Percentiles rank a stretch among this genome's conserved stretches.
These are phyloP conservation scores for Dryadomyces quercivorus DNA, from an alignment of 2,329 filamentous ascomycete genomes.

Conservation along the genomic window DNA sequence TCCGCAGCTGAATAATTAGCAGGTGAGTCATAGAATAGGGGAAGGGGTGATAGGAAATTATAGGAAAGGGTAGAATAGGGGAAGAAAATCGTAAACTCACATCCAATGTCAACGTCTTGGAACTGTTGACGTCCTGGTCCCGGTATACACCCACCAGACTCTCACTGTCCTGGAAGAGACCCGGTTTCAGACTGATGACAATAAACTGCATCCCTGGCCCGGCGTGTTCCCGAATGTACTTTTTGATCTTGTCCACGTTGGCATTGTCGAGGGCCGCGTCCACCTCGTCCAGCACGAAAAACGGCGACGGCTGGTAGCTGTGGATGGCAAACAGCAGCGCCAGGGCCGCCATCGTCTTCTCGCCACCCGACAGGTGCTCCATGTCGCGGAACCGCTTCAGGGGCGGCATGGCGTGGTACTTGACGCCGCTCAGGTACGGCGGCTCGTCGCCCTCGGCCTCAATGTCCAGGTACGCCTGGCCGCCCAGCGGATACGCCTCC, in stretches of 20 bases:
- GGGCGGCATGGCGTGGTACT: slow-evolving; percentile 97
- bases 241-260: slow-evolving; percentile 91
- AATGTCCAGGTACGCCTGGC: slow-evolving; percentile 78
- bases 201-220: slow-evolving; percentile 98
- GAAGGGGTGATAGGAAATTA: background rate
- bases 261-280: slow-evolving; percentile 97
- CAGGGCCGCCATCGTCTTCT: slow-evolving; percentile 97
- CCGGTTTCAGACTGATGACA: slow-evolving; percentile 91
- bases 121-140: slow-evolving; percentile 88
- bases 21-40: background rate
- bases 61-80: background rate
- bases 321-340: slow-evolving; percentile 96
- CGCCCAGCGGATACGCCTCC: slow-evolving; percentile 84
- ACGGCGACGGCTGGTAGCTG: slow-evolving; percentile 87
- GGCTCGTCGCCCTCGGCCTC: slow-evolving; percentile 81
- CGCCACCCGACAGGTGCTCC: slow-evolving; percentile 93
- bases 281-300: slow-evolving; percentile 97
- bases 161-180: slow-evolving; percentile 92
- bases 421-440: slow-evolving; percentile 89
- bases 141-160: slow-evolving; percentile 91
- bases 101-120: slow-evolving; percentile 83
- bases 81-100: slow-evolving; percentile 43
- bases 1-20: slow-evolving; percentile 5
- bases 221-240: slow-evolving; percentile 89
- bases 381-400: slow-evolving; percentile 98